Evolutionary conservation across 2,329 filamentous ascomycete species (phyloP).

Genomic region (Taxawa tesnikishii): DNA sequence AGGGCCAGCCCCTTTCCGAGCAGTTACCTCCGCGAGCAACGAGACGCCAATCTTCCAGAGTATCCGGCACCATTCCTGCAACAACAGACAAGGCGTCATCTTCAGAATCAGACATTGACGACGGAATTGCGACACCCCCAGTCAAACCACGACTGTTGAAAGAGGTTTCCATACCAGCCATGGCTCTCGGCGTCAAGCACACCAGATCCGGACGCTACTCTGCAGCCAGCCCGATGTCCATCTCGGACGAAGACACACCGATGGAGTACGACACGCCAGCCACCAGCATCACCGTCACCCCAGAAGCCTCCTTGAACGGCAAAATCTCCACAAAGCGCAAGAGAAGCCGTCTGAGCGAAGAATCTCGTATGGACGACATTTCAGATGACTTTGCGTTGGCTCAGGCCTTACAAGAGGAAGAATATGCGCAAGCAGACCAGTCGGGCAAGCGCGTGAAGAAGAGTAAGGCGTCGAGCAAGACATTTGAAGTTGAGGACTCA

Average conservation of each 20-base stretch:
- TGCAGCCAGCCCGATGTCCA: slow-evolving; percentile 7
- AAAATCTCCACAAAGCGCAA: slow-evolving; percentile 18
- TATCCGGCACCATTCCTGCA: background rate
- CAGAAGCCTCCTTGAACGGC: slow-evolving; percentile 29
- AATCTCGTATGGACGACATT: slow-evolving; percentile 14
- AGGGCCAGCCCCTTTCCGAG: too few species aligned
- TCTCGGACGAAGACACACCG: slow-evolving; percentile 25
- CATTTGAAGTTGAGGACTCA: slow-evolving; percentile 14
- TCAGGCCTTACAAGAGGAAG: slow-evolving; percentile 21
- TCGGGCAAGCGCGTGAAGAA: slow-evolving; percentile 16
- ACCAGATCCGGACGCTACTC: background rate
- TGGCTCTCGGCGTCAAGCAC: background rate
- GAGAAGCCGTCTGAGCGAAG: slow-evolving; percentile 15
- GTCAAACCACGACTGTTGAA: background rate
- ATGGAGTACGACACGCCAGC: slow-evolving; percentile 47
- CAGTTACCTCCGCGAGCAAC: background rate
- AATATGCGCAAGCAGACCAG: slow-evolving; percentile 14
- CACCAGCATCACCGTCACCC: slow-evolving; percentile 47
- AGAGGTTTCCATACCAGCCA: background rate
- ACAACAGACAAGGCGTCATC: background rate
- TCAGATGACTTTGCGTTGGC: slow-evolving; percentile 19
- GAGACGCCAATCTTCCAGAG: background rate
- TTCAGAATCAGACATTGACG: background rate
- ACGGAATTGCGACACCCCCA: background rate
- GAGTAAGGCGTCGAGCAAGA: background rate